phyloP scores from a whole-genome alignment of 75 land plant species.

The Selaginella tamariscina region DNA sequence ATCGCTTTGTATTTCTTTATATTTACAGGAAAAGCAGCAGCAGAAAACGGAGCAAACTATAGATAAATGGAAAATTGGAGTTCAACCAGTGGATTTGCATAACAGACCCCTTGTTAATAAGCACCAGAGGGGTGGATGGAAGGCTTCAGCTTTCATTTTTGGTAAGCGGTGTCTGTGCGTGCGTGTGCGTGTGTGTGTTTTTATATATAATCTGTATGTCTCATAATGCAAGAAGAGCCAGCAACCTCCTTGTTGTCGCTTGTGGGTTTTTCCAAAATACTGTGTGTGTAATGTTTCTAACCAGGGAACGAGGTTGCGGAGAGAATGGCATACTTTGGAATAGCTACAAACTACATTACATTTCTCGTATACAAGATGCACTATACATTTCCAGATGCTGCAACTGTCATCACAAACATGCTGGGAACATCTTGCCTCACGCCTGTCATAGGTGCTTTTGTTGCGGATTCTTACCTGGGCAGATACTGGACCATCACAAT shows the following conservation, averaged over 20 bases:
- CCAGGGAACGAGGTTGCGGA: slow-evolving; percentile 85
- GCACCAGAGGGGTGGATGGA: slow-evolving; percentile 69
- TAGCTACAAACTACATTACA: slow-evolving; percentile 56
- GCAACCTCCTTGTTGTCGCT: neutral
- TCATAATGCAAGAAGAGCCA: too few relatives aligned
- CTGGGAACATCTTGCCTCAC: slow-evolving; percentile 38
- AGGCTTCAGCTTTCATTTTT: slow-evolving; percentile 75
- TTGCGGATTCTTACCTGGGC: slow-evolving; percentile 25
- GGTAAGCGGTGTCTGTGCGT: slow-evolving; percentile 32
- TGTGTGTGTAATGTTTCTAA: neutral
- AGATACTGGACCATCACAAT: slow-evolving; percentile 19
- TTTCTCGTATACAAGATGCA: slow-evolving; percentile 60
- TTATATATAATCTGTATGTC: too few relatives aligned
- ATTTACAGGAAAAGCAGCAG: too few relatives aligned
- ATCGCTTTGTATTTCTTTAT: too few relatives aligned
- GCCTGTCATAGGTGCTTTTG: slow-evolving; percentile 19
- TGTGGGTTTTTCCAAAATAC: neutral
- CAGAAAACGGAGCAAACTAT: too few relatives aligned
- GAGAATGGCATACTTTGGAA: slow-evolving; percentile 69
- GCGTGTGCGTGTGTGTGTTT: too few relatives aligned
- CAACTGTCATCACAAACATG: slow-evolving; percentile 48
- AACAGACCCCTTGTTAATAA: slow-evolving; percentile 47
- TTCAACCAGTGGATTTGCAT: slow-evolving; percentile 42
- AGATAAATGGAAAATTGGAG: slow-evolving; percentile 22
- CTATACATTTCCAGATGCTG: slow-evolving; percentile 41